phyloP scores from a whole-genome alignment of 2,329 filamentous ascomycete genomes.

The Cladobotryum protrusum region DNA sequence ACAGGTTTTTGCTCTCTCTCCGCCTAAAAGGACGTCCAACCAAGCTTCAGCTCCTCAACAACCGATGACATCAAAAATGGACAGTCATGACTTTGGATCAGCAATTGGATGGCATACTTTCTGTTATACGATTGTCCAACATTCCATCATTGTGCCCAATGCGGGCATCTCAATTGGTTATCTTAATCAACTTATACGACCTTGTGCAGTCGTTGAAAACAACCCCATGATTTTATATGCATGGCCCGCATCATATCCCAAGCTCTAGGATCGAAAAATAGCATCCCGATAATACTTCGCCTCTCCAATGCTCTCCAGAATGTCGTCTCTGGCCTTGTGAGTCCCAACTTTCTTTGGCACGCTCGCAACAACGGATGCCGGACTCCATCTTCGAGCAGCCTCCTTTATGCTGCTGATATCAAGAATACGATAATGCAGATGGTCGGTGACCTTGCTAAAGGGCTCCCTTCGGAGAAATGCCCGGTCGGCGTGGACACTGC shows the following conservation, averaged over 20 bases:
- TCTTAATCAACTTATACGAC: too few species aligned
- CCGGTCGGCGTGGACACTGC: constrained; percentile 86
- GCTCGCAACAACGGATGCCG: constrained; percentile 37
- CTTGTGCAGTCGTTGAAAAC: too few species aligned
- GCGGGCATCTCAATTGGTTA: too few species aligned
- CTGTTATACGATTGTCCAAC: background rate
- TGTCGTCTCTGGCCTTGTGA: constrained; percentile 83
- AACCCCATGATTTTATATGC: too few species aligned
- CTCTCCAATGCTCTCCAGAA: constrained; percentile 91
- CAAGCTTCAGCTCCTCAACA: constrained; percentile 6
- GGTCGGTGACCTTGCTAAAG: constrained; percentile 65
- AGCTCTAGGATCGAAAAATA: constrained; percentile 47
- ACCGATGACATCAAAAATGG: constrained; percentile 1
- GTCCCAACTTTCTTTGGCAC: constrained; percentile 67
- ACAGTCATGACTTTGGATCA: background rate
- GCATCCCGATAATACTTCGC: constrained; percentile 72
- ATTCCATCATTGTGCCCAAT: too few species aligned
- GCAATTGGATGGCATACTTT: background rate
- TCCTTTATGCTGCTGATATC: constrained; percentile 94
- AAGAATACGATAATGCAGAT: constrained; percentile 83
- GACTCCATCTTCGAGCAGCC: constrained; percentile 74
- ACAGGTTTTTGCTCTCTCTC: background rate
- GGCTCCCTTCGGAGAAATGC: constrained; percentile 71
- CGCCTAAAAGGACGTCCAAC: constrained; percentile 1
- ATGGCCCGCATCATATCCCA: too few species aligned